phyloP scores from a whole-genome alignment of 2,329 filamentous ascomycete genomes.

The Sporothrix pseudoabietina region DNA sequence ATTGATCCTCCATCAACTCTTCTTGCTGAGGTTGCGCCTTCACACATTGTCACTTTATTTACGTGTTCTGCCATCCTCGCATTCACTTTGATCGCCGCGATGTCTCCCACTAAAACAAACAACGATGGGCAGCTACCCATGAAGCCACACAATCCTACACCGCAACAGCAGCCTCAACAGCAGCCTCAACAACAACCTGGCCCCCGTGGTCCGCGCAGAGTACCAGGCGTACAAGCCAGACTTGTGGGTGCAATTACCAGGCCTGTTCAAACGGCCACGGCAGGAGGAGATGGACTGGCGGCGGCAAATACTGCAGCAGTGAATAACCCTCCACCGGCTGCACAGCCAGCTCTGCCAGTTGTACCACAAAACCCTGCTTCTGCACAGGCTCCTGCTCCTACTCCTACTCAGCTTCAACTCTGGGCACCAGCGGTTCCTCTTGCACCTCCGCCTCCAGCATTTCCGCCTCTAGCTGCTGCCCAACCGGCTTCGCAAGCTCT shows the following conservation, averaged over 20 bases:
- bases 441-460: no score
- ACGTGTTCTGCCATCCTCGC: not conserved
- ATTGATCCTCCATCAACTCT: no score
- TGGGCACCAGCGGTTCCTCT: no score
- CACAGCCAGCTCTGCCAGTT: not conserved
- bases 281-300: no score
- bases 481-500: not conserved
- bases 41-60: no score
- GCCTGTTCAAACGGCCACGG: no score
- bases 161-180: not conserved
- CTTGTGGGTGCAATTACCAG: no score
- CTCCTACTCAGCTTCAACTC: not conserved
- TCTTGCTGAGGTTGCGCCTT: no score
- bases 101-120: not conserved
- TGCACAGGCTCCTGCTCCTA: no score
- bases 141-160: not conserved
- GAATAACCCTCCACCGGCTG: not conserved
- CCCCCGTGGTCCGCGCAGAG: no score
- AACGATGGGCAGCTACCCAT: not conserved
- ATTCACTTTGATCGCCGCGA: not conserved
- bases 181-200: not conserved
- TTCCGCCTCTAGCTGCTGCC: not conserved
- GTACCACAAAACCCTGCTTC: not conserved
- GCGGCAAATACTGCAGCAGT: not conserved
- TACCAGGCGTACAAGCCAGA: no score